Evolutionary conservation across 495 filamentous ascomycete genomes (phyloP).

Genomic region (Emericellopsis terricola): DNA sequence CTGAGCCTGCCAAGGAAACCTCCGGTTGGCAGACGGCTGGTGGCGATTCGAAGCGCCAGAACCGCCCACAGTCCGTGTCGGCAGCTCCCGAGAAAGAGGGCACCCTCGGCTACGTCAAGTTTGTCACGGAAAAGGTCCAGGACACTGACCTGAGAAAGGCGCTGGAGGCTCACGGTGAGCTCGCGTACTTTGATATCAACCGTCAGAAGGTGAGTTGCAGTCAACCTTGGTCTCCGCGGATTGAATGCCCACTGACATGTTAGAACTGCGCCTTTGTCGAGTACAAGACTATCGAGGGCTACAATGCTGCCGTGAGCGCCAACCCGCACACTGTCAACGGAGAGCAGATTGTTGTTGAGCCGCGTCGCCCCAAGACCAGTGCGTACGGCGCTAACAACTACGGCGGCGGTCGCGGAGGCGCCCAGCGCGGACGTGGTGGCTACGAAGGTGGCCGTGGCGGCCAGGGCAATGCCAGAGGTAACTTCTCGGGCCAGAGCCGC

Average conservation of each 20-base stretch:
- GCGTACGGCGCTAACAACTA: slow-evolving; percentile 48
- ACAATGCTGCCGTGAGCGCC: slow-evolving; percentile 59
- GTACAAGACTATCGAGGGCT: slow-evolving; percentile 61
- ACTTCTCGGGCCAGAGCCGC: slow-evolving; percentile 42
- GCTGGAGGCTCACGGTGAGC: slow-evolving; percentile 54
- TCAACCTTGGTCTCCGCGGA: neutral
- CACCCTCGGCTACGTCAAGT: slow-evolving; percentile 77
- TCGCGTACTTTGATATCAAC: slow-evolving; percentile 78
- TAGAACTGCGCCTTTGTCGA: slow-evolving; percentile 97
- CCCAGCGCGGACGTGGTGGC: slow-evolving; percentile 49
- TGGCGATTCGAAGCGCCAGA: slow-evolving; percentile 65
- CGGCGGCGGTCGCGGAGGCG: slow-evolving; percentile 36
- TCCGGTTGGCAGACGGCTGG: slow-evolving; percentile 65
- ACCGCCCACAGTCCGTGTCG: slow-evolving; percentile 37
- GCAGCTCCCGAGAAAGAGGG: slow-evolving; percentile 42
- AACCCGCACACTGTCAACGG: slow-evolving; percentile 75
- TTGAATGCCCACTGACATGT: slow-evolving; percentile 9
- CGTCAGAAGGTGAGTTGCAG: slow-evolving; percentile 56
- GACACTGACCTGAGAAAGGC: slow-evolving; percentile 44
- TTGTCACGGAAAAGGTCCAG: slow-evolving; percentile 72
- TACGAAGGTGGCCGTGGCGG: slow-evolving; percentile 37
- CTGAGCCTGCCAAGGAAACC: slow-evolving; percentile 11
- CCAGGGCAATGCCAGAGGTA: slow-evolving; percentile 45
- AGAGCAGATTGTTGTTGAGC: slow-evolving; percentile 71
- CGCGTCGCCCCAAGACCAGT: slow-evolving; percentile 59